Base-by-base conservation (phyloP, 1,139 yeast species). In the Geotrichum phurueaensis region DNA sequence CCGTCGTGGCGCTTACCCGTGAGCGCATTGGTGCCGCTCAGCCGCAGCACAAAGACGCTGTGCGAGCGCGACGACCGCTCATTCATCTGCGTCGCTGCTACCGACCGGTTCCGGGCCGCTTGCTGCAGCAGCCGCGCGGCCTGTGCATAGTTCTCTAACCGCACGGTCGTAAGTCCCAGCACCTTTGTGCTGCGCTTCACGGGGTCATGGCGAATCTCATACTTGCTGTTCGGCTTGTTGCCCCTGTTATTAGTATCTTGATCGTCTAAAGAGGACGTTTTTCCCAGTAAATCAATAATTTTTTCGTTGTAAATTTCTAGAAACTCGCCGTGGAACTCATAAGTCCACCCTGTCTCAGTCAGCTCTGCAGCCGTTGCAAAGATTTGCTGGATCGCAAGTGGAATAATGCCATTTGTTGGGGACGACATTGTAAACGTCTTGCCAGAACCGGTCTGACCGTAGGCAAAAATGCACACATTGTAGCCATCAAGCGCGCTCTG, bases 401-500 rank as follows among this genome's bases (percentile, higher is more conserved):
- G 94, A 45, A 92, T 90, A 79, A 94, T 84, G 25, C 99, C 98
- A 69, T 85, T 86, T 7, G 58, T 20, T 0, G 82, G 77, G 54
- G 95, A 83, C 43, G 70, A 66, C 99, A 94, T 94, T 0, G 99
- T 94, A 71, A 76, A 86, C 0, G 98, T 92, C 71, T 94, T 94
- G 3, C 99, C 99, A 0, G 97, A 91, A 0, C 99, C 98, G 0
- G 99, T 94, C 74, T 94, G 99, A 0, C 99, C 99, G 73, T 94
- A 94, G 0, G 99, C 97, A 76, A 94, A 91, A 1, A 94, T 91
- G 72, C 97, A 91, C 3, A 90, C 96, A 68, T 91, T 91, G 70
- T 79, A 86, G 0, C 99, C 99, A 75, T 94, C 96, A 43, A 94
- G 73, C 0, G 96, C 88, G 60, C 96, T 87, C 72, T 91, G 97